These are phyloP conservation scores for Mrakia gelida DNA, from an alignment of 768 basidiomycete species.

Conservation along the genomic window DNA sequence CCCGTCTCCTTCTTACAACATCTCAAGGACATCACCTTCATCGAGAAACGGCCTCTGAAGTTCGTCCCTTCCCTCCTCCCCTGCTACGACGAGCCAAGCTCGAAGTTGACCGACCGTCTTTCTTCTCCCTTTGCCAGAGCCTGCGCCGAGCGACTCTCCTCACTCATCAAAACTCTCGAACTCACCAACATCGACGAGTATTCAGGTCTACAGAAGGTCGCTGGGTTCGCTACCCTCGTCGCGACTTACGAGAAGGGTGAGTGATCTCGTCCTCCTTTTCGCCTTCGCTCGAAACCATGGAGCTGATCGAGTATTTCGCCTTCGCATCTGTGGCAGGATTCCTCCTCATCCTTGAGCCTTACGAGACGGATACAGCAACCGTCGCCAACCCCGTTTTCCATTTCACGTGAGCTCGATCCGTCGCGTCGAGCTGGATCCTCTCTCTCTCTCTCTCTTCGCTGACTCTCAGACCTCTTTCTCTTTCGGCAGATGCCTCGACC, in stretches of 20 bases:
- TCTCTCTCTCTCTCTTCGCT: too few species aligned
- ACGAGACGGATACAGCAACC: conserved; percentile 96
- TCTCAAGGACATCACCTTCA: conserved; percentile 97
- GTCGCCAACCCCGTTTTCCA: conserved; percentile 99
- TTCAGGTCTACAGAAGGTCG: conserved; percentile 87
- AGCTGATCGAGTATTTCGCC: too few species aligned
- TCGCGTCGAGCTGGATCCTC: not conserved
- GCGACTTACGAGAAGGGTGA: conserved; percentile 95
- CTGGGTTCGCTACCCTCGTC: conserved; percentile 90
- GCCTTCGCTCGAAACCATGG: not conserved
- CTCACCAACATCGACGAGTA: conserved; percentile 86
- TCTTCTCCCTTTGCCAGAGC: conserved; percentile 55
- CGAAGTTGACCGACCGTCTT: not conserved
- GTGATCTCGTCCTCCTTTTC: conserved; percentile 15
- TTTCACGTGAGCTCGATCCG: conserved; percentile 62
- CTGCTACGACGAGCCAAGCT: not conserved
- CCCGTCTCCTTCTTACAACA: conserved; percentile 95
- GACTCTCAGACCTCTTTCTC: not conserved
- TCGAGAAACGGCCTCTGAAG: conserved; percentile 88
- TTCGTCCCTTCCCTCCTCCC: conserved; percentile 43
- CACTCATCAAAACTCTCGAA: conserved; percentile 86
- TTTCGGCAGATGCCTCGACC: conserved; percentile 80
- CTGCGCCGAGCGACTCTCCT: conserved; percentile 92
- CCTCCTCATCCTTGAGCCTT: conserved; percentile 92
- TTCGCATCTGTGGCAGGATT: conserved; percentile 60